Evolutionary conservation across 257 asterid genomes (phyloP).

Genomic region (Capsicum pubescens): DNA sequence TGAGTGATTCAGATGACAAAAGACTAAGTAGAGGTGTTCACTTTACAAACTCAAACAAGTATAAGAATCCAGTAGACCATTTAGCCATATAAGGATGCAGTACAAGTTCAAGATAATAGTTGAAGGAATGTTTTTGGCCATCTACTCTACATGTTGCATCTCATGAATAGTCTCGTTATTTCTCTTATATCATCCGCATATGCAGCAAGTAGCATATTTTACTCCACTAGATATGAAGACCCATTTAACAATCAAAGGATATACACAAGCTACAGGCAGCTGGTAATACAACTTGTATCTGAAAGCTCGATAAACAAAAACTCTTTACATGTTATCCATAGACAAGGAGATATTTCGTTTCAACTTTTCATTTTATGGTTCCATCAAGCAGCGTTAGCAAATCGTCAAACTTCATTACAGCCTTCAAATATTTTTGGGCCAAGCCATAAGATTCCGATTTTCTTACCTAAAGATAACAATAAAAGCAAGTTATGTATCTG

Average conservation of each 20-base stretch:
- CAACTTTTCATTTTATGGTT: neutral
- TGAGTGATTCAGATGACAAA: no score
- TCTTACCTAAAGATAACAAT: conserved; percentile 21
- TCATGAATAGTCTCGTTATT: no score
- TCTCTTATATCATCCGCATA: no score
- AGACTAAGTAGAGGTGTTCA: no score
- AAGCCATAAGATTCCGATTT: neutral
- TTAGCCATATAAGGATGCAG: no score
- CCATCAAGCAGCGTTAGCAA: neutral
- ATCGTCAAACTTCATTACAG: neutral
- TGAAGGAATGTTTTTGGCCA: no score
- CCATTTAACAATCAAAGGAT: neutral
- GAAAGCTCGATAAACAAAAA: neutral
- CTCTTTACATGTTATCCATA: neutral
- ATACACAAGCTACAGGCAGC: neutral
- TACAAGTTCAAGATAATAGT: no score
- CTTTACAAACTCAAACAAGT: no score
- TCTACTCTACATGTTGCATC: no score
- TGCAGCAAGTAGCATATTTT: neutral
- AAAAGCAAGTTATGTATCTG: neutral
- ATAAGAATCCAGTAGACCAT: no score
- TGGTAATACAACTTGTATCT: neutral
- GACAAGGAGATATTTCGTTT: neutral
- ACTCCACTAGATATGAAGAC: neutral
- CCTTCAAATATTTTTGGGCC: neutral